Conservation (phyloP, 1,139 yeast genomes). For the Candida tunisiensis region DNA sequence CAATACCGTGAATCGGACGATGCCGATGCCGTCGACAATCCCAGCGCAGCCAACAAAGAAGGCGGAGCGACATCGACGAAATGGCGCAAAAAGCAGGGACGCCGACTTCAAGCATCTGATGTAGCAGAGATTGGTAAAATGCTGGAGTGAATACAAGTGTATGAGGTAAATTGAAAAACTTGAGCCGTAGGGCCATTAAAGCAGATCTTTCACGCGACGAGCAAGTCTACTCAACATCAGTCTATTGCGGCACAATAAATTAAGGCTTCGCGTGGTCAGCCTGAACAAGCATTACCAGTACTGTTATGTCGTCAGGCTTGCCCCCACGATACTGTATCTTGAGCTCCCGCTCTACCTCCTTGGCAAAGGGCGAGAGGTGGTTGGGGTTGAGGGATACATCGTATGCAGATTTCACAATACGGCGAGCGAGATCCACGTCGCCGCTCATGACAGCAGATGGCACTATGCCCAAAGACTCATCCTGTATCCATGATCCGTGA, state of each 20-base stretch:
- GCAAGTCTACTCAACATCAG: no score
- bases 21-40: conserved; percentile 2
- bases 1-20: conserved; percentile 8
- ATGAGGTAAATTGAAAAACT: no score
- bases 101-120: no score
- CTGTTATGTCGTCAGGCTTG: conserved; percentile 87
- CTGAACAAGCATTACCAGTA: conserved; percentile 45
- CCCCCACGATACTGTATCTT: conserved; percentile 75
- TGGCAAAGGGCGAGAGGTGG: conserved; percentile 77
- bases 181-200: no score
- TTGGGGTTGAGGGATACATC: conserved; percentile 53
- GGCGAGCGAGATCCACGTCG: conserved; percentile 29
- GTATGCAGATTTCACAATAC: conserved; percentile 52
- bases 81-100: no score
- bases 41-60: no score
- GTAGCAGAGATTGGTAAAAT: no score
- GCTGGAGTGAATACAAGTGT: no score
- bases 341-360: conserved; percentile 37
- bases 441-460: conserved; percentile 8
- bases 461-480: conserved; percentile 3
- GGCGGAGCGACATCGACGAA: no score
- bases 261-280: no score
- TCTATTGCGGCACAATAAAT: no score
- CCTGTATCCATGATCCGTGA: conserved; percentile 6
- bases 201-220: no score